Percentiles rank a stretch among this genome's conserved stretches.
Evolutionary conservation across 2,329 filamentous ascomycete species (phyloP).

Genomic region (Rutstroemia sp.): DNA sequence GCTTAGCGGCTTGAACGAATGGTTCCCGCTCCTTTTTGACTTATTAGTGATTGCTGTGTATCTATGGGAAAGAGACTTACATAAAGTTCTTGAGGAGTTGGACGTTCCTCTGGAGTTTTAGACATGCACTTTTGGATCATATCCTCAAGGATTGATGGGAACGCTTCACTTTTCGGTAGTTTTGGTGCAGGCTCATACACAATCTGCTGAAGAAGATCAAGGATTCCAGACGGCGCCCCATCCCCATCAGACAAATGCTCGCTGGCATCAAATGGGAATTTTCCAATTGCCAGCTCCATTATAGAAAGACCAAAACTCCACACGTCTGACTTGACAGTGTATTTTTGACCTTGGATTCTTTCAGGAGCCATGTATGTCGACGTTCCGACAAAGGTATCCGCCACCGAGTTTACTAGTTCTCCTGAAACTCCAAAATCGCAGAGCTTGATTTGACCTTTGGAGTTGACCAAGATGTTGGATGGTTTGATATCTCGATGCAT

Average conservation of each 20-base stretch:
- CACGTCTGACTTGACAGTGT: constrained; percentile 96
- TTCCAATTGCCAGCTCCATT: constrained; percentile 96
- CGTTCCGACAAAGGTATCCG: constrained; percentile 95
- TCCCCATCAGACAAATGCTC: constrained; percentile 65
- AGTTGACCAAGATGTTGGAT: constrained; percentile 95
- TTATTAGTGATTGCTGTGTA: constrained; percentile 8
- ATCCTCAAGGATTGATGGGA: constrained; percentile 88
- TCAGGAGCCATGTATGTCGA: constrained; percentile 99
- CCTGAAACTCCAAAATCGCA: constrained; percentile 99
- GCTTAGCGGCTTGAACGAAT: constrained; percentile 92
- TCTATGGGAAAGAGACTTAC: constrained; percentile 44
- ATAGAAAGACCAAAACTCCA: constrained; percentile 92
- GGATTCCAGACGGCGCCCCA: constrained; percentile 83
- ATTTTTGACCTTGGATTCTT: constrained; percentile 92
- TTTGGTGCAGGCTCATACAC: constrained; percentile 92
- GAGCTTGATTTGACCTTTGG: constrained; percentile 87
- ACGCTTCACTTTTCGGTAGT: constrained; percentile 94
- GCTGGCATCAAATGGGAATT: constrained; percentile 84
- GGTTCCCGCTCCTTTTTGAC: constrained; percentile 70
- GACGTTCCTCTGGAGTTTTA: constrained; percentile 77
- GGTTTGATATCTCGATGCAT: constrained; percentile 99
- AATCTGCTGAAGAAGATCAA: constrained; percentile 94
- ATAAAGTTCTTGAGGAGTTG: constrained; percentile 88
- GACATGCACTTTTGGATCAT: constrained; percentile 94
- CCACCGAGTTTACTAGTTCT: constrained; percentile 94